phyloP scores from a whole-genome alignment of 257 asterid species.

The Striga asiatica region DNA sequence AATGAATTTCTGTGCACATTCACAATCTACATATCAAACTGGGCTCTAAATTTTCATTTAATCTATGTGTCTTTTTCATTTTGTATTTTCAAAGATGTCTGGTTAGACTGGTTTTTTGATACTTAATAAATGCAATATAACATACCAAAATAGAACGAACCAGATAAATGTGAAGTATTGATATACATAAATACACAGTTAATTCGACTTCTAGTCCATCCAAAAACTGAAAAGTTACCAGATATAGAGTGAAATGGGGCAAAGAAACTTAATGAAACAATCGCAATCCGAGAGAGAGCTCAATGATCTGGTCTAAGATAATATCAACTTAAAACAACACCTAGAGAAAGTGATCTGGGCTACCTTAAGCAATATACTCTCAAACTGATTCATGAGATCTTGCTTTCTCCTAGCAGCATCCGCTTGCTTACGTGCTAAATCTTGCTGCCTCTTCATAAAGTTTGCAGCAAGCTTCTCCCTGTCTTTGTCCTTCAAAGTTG shows the following conservation, averaged over 20 bases:
- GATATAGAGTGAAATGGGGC: neutral
- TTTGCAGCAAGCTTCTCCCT: constrained; percentile 38
- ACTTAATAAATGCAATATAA: too few species aligned
- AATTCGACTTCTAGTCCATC: neutral
- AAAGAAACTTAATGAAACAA: neutral
- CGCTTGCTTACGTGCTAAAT: constrained; percentile 52
- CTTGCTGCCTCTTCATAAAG: constrained; percentile 58
- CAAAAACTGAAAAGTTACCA: too few species aligned
- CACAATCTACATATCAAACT: too few species aligned
- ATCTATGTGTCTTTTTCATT: too few species aligned
- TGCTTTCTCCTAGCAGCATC: constrained; percentile 83
- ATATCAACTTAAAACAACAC: neutral
- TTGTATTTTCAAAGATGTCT: too few species aligned
- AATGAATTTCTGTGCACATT: too few species aligned
- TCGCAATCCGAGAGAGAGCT: neutral
- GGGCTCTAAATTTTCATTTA: too few species aligned
- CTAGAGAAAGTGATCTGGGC: neutral
- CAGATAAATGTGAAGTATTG: too few species aligned
- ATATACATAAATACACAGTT: neutral
- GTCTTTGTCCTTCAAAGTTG: constrained; percentile 45
- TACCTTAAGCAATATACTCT: constrained; percentile 54
- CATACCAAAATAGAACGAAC: too few species aligned
- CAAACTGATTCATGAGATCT: constrained; percentile 69
- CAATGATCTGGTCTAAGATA: neutral
- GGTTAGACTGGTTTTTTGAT: too few species aligned